A percentile compares a stretch with the other conserved stretches of the same genome.
Evolutionary conservation across 352 stramenopile species (phyloP).

Genomic region (Globisporangium cylindrosporum): DNA sequence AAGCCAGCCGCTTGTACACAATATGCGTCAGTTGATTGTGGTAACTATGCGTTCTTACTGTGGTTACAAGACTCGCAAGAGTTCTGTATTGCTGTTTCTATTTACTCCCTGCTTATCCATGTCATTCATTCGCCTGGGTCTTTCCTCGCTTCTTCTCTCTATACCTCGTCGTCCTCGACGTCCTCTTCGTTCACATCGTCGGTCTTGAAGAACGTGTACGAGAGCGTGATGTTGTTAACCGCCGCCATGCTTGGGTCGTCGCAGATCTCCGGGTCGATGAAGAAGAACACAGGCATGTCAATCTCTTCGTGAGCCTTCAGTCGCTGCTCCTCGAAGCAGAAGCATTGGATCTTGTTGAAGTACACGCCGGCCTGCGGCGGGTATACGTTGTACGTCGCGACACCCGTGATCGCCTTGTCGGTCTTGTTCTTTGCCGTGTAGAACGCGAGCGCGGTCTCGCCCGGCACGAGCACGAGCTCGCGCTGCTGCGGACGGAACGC

Average conservation of each 20-base stretch:
- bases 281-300: conserved; percentile 99
- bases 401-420: conserved; percentile 96
- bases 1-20: background rate
- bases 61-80: background rate
- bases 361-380: conserved; percentile 96
- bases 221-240: conserved; percentile 97
- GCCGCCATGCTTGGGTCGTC: conserved; percentile 96
- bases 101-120: background rate
- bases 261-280: conserved; percentile 98
- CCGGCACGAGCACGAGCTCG: conserved; percentile 92
- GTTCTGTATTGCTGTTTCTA: conserved; percentile 4
- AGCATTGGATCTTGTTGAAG: conserved; percentile 99
- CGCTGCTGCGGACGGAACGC: conserved; percentile 95
- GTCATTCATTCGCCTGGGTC: background rate
- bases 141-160: background rate
- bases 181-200: conserved; percentile 92
- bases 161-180: conserved; percentile 57
- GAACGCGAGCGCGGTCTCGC: conserved; percentile 98
- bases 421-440: conserved; percentile 98
- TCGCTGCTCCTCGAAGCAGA: conserved; percentile 99
- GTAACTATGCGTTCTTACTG: background rate
- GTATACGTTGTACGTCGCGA: conserved; percentile 99
- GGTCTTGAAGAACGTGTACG: conserved; percentile 98
- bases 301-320: conserved; percentile 97
- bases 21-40: background rate